Conservation (phyloP, 352 stramenopile genomes). For the Peronosclerospora sorghi region DNA sequence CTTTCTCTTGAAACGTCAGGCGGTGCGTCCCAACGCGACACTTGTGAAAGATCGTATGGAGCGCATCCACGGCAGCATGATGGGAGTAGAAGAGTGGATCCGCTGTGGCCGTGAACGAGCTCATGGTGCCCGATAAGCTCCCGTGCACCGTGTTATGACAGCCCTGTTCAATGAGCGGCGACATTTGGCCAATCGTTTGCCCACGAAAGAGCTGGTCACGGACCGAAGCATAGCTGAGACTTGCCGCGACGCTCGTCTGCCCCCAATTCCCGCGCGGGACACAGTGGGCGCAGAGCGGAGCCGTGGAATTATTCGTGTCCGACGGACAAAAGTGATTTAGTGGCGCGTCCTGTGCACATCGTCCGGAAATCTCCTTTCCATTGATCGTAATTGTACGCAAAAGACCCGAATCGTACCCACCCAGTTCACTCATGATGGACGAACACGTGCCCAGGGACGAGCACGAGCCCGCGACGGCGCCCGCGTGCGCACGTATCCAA, state of each 20-base stretch:
- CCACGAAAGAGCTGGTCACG: conserved; percentile 36
- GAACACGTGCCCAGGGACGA: conserved; percentile 36
- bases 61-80: conserved; percentile 49
- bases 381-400: conserved; percentile 33
- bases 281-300: conserved; percentile 34
- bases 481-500: conserved; percentile 43
- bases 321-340: conserved; percentile 53
- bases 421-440: conserved; percentile 27
- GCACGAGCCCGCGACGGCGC: conserved; percentile 26
- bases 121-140: conserved; percentile 35
- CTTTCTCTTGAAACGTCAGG: conserved; percentile 41
- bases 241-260: conserved; percentile 13
- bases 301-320: conserved; percentile 1
- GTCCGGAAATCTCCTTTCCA: conserved; percentile 23
- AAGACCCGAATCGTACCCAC: conserved; percentile 17
- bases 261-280: conserved; percentile 40
- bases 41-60: conserved; percentile 69
- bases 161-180: conserved; percentile 27
- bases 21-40: conserved; percentile 35
- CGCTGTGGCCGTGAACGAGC: conserved; percentile 29
- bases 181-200: conserved; percentile 46
- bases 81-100: conserved; percentile 76
- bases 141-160: conserved; percentile 55
- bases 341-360: conserved; percentile 25
- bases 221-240: conserved; percentile 33